Conservation (phyloP, 108 stramenopile species). For the Cyclotella choctawhatcheeana region DNA sequence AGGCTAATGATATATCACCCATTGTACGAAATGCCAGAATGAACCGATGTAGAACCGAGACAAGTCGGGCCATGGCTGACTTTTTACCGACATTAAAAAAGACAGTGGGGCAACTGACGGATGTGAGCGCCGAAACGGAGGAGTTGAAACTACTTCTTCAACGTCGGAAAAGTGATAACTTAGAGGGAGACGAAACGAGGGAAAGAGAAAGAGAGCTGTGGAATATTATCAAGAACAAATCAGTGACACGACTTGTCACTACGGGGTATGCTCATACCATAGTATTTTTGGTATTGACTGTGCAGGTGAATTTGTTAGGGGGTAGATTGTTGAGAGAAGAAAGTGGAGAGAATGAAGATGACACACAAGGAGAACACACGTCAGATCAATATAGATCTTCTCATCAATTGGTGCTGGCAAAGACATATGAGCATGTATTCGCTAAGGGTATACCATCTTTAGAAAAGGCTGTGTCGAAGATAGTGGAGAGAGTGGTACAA, state of each 20-base stretch:
- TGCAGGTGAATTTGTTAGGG: slow-evolving; percentile 56
- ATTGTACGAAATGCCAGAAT: slow-evolving; percentile 26
- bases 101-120: slow-evolving; percentile 33
- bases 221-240: slow-evolving; percentile 51
- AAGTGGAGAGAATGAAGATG: slow-evolving; percentile 4
- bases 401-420: slow-evolving; percentile 49
- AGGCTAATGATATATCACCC: background rate
- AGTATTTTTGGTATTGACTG: slow-evolving; percentile 56
- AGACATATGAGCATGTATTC: slow-evolving; percentile 57
- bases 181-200: background rate
- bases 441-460: slow-evolving; percentile 43
- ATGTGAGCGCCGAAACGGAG: slow-evolving; percentile 27
- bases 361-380: background rate
- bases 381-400: slow-evolving; percentile 34
- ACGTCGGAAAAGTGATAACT: background rate
- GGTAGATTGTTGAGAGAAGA: slow-evolving; percentile 49
- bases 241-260: slow-evolving; percentile 51
- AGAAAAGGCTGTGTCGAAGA: slow-evolving; percentile 25
- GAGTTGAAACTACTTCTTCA: slow-evolving; percentile 39
- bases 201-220: slow-evolving; percentile 27
- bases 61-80: slow-evolving; percentile 45
- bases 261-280: slow-evolving; percentile 56
- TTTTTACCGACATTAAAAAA: slow-evolving; percentile 45
- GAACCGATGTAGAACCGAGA: slow-evolving; percentile 40
- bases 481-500: slow-evolving; percentile 20